Conservation (phyloP, 495 filamentous ascomycete species). For the Aspergillus leporis region DNA sequence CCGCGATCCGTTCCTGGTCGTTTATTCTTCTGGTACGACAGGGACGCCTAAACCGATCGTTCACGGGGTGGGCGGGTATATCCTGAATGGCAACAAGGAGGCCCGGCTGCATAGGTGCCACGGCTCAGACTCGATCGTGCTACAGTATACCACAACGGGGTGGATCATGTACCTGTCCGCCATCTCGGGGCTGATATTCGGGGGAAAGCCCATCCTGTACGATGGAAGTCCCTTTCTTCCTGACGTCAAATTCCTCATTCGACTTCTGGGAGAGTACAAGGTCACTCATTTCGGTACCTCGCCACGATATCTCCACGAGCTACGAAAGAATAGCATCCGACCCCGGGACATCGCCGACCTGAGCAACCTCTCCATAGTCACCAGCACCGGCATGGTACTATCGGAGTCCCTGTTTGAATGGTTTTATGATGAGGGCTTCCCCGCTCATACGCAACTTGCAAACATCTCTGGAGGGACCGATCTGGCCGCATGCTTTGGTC, state of each 20-base stretch:
- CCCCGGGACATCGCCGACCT: conserved; percentile 64
- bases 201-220: conserved; percentile 63
- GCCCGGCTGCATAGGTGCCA: conserved; percentile 57
- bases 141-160: conserved; percentile 66
- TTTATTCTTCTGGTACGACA: conserved; percentile 71
- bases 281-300: conserved; percentile 68
- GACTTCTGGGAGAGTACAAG: conserved; percentile 45
- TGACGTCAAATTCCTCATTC: conserved; percentile 58
- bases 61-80: conserved; percentile 62
- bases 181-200: conserved; percentile 52
- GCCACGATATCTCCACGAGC: conserved; percentile 70
- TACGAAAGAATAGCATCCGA: conserved; percentile 56
- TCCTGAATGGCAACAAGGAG: conserved; percentile 62
- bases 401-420: conserved; percentile 71
- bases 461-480: conserved; percentile 82
- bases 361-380: conserved; percentile 55
- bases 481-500: conserved; percentile 68
- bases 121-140: conserved; percentile 42
- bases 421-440: conserved; percentile 79
- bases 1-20: conserved; percentile 67
- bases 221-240: conserved; percentile 77
- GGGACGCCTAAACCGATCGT: conserved; percentile 76
- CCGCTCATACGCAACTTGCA: conserved; percentile 56
- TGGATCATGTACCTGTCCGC: conserved; percentile 81
- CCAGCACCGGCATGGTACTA: conserved; percentile 75